Conservation (phyloP, 108 stramenopile species). For the Cyclotella sp. region DNA sequence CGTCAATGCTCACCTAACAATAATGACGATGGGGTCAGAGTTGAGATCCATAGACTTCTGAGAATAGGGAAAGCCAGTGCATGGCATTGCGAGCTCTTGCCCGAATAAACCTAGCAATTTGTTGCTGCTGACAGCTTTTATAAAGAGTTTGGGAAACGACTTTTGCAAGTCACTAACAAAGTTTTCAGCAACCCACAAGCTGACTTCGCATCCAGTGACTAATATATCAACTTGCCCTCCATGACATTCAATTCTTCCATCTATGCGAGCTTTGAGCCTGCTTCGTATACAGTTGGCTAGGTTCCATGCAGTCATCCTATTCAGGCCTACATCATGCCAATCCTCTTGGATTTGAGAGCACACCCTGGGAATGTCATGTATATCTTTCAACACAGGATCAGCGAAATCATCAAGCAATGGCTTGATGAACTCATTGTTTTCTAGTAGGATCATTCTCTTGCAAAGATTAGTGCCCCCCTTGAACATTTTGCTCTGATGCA, state of each 20-base stretch:
- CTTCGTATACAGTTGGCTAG: conserved; percentile 50
- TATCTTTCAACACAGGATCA: conserved; percentile 52
- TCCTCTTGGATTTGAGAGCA: conserved; percentile 49
- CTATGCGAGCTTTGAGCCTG: conserved; percentile 44
- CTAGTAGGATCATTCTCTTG: conserved; percentile 47
- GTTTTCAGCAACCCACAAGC: conserved; percentile 71
- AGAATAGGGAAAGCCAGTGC: conserved; percentile 46
- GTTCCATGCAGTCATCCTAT: conserved; percentile 62
- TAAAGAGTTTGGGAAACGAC: conserved; percentile 57
- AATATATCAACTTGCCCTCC: conserved; percentile 54
- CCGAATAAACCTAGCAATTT: conserved; percentile 66
- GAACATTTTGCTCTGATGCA: conserved; percentile 42
- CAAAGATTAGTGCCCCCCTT: conserved; percentile 16
- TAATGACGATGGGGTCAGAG: conserved; percentile 54
- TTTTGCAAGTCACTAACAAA: conserved; percentile 63
- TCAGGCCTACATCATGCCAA: conserved; percentile 50
- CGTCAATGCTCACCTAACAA: conserved; percentile 15
- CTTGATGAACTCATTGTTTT: conserved; percentile 58
- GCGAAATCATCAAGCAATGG: conserved; percentile 37
- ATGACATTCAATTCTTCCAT: conserved; percentile 43
- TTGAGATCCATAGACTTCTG: conserved; percentile 53
- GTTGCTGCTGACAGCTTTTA: conserved; percentile 57
- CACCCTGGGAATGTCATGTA: conserved; percentile 51
- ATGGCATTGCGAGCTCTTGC: conserved; percentile 57
- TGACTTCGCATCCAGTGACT: conserved; percentile 66